phyloP scores from a whole-genome alignment of 1,284 basidiomycete genomes.

The Spongispora temasekensis region DNA sequence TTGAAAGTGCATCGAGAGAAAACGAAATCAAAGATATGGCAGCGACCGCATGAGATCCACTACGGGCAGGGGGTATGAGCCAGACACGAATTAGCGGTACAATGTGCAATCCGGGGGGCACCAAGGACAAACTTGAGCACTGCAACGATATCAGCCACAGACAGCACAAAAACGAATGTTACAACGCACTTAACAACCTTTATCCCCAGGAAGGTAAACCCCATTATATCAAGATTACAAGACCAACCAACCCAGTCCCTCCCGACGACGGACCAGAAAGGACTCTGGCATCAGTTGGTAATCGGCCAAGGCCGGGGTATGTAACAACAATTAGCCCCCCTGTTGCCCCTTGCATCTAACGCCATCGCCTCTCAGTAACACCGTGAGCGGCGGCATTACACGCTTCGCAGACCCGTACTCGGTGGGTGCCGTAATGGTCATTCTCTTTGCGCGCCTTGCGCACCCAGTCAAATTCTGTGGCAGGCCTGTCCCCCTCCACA shows the following conservation, averaged over 20 bases:
- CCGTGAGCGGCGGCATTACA: slow-evolving; percentile 33
- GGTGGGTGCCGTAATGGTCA: slow-evolving; percentile 14
- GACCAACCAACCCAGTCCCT: slow-evolving; percentile 2
- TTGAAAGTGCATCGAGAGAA: slow-evolving; percentile 5
- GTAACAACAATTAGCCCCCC: slow-evolving; percentile 7
- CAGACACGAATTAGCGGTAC: too few species aligned
- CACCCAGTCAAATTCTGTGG: slow-evolving; percentile 32
- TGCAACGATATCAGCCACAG: slow-evolving; percentile 1
- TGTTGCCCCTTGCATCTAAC: slow-evolving; percentile 13
- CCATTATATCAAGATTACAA: not conserved
- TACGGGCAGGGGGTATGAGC: not conserved
- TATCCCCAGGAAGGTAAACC: slow-evolving; percentile 1
- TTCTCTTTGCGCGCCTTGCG: slow-evolving; percentile 19
- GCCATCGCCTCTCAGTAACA: slow-evolving; percentile 29
- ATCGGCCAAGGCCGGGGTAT: slow-evolving; percentile 1
- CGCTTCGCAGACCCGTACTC: slow-evolving; percentile 37
- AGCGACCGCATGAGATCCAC: not conserved
- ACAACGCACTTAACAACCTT: slow-evolving; percentile 11
- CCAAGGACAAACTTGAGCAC: too few species aligned
- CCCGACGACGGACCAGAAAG: slow-evolving; percentile 3
- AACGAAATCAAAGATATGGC: not conserved
- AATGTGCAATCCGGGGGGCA: too few species aligned
- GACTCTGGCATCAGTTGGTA: not conserved
- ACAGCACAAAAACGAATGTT: too few species aligned
- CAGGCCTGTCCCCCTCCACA: slow-evolving; percentile 44